Evolutionary conservation across 371 early-diverging fungal genomes (phyloP), one percentile per base, ranked within the genome.

Genomic region (Basidiobolus heterosporus): DNA sequence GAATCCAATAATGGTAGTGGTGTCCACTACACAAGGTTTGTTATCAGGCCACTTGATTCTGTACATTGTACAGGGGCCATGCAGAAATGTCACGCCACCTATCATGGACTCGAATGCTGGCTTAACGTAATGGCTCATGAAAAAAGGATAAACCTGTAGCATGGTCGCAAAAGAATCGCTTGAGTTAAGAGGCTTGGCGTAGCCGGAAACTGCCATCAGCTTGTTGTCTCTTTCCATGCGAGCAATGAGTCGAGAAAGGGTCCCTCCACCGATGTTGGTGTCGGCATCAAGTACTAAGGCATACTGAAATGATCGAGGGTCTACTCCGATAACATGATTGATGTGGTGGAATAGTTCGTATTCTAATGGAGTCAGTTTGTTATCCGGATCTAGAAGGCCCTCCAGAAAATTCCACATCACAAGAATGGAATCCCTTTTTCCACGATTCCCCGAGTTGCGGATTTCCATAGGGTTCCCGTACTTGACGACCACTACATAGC

Each of bases 61-160:
- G 58, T 92, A 95, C 84, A 89, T 84, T 59, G 83, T 84, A 74
- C 94, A 93, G 67, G 93, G 91, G 23, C 95, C 93, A 22, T 92
- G 93, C 54, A 93, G 66, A 65, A 94, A 94, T 0, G 95, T 90
- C 23, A 93, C 93, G 11, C 78, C 75, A 6, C 83, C 83, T 64
- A 88, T 86, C 38, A 87, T 59, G 17, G 77, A 75, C 52, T 85
- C 87, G 64, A 88, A 81, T 14, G 85, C 80, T 56, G 88, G 88
- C 38, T 88, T 78, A 53, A 97, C 57, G 58, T 97, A 95, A 71
- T 98, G 99, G 24, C 94, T 92, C 52, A 46, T 87, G 48, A 80
- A 88, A 61, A 88, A 91, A 57, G 88, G 66, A 63, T 85, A 78
- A 46, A 72, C 87, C 56, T 87, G 95, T 56, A 87, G 92, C 84